A percentile compares a stretch with the other conserved stretches of the same genome.
phyloP scores from a whole-genome alignment of 2,329 filamentous ascomycete genomes.

The Venturia asperata region DNA sequence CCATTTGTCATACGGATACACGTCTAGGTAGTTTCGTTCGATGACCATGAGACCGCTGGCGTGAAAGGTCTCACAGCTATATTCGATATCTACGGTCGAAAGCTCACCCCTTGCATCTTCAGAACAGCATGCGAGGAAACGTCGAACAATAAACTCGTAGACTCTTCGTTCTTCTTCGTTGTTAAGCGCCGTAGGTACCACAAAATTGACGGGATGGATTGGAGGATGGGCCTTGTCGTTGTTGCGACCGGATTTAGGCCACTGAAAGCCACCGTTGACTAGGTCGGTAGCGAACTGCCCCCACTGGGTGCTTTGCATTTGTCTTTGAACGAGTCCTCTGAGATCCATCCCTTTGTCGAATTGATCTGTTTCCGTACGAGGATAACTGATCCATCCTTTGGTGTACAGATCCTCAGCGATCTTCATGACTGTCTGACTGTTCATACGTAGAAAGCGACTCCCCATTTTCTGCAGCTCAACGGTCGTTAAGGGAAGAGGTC shows the following conservation, averaged over 20 bases:
- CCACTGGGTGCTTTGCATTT: slow-evolving; percentile 70
- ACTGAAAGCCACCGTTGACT: slow-evolving; percentile 66
- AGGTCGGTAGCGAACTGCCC: slow-evolving; percentile 49
- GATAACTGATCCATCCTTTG: slow-evolving; percentile 94
- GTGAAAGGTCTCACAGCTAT: slow-evolving; percentile 75
- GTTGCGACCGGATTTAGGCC: slow-evolving; percentile 74
- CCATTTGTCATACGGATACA: slow-evolving; percentile 97
- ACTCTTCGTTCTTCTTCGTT: slow-evolving; percentile 64
- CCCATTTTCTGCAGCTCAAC: slow-evolving; percentile 96
- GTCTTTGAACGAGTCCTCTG: slow-evolving; percentile 70
- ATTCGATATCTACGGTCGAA: slow-evolving; percentile 77
- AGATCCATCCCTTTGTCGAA: slow-evolving; percentile 90
- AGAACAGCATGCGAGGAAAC: slow-evolving; percentile 92
- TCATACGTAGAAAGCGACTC: slow-evolving; percentile 81
- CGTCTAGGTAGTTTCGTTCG: slow-evolving; percentile 86
- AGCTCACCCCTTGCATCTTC: slow-evolving; percentile 83
- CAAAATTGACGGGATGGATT: slow-evolving; percentile 91
- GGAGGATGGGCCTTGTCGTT: slow-evolving; percentile 97
- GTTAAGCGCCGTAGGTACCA: slow-evolving; percentile 52
- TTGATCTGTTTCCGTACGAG: slow-evolving; percentile 91
- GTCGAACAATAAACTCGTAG: slow-evolving; percentile 86
- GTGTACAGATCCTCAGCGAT: slow-evolving; percentile 82
- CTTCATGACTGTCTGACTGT: slow-evolving; percentile 83
- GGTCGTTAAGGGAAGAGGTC: slow-evolving; percentile 85
- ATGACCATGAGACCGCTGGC: slow-evolving; percentile 78